Evolutionary conservation across 495 filamentous ascomycete species (phyloP).

Genomic region (Penicillium chermesinum): DNA sequence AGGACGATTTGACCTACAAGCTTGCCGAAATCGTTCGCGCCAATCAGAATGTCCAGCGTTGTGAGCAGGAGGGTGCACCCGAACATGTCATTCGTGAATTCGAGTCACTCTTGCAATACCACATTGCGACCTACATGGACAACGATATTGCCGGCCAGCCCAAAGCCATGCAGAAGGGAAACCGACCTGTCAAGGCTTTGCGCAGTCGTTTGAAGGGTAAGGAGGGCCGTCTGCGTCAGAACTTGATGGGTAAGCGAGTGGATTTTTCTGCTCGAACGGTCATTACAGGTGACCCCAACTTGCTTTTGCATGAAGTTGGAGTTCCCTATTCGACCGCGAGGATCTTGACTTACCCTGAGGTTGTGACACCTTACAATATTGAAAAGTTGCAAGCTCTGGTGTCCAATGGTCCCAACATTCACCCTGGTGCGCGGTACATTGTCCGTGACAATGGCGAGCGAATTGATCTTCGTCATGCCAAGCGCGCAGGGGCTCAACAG

Average conservation of each 20-base stretch:
- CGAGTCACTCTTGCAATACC: constrained; percentile 88
- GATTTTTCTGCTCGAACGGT: constrained; percentile 99
- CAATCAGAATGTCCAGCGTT: constrained; percentile 87
- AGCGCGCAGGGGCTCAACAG: constrained; percentile 71
- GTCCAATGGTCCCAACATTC: constrained; percentile 85
- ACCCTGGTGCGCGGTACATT: constrained; percentile 93
- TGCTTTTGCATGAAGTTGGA: constrained; percentile 93
- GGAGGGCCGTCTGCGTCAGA: constrained; percentile 93
- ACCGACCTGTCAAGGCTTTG: constrained; percentile 91
- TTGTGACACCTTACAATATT: constrained; percentile 97
- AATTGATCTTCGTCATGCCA: constrained; percentile 89
- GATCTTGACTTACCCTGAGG: constrained; percentile 92
- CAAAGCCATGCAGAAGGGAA: constrained; percentile 93
- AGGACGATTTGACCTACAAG: constrained; percentile 99
- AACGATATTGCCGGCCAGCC: constrained; percentile 97
- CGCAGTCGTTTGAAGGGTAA: constrained; percentile 97
- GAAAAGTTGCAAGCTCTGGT: constrained; percentile 82
- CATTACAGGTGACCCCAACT: constrained; percentile 95
- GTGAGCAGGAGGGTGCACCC: constrained; percentile 82
- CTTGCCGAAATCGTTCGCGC: constrained; percentile 96
- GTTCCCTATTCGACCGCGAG: constrained; percentile 85
- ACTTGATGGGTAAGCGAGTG: constrained; percentile 99
- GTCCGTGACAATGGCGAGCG: constrained; percentile 86
- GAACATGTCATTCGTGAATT: constrained; percentile 86
- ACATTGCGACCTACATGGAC: constrained; percentile 98